Conservation (phyloP, 2,329 filamentous ascomycete genomes). For the Sarocladiaceae sp. region DNA sequence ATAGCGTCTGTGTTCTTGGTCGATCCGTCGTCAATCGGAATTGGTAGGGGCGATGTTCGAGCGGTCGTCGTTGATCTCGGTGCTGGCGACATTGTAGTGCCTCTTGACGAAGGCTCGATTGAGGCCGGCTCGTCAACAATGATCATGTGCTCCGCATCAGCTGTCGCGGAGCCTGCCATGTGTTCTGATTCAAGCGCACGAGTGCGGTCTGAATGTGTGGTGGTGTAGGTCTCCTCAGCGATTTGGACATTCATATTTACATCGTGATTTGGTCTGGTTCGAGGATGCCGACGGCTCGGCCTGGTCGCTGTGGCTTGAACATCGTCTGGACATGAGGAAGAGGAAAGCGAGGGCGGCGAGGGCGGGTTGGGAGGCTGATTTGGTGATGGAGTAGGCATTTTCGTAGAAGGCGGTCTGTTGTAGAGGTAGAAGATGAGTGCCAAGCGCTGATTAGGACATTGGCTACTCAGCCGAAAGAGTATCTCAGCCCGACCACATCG, state of each 20-base stretch:
- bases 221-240: not conserved
- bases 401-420: not conserved
- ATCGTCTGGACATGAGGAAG: slow-evolving; percentile 42
- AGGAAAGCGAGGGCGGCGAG: slow-evolving; percentile 31
- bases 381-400: slow-evolving; percentile 43
- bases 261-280: not conserved
- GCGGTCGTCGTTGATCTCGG: slow-evolving; percentile 30
- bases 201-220: slow-evolving; percentile 7
- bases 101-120: slow-evolving; percentile 28
- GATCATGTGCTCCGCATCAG: not conserved
- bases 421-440: not conserved
- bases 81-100: slow-evolving; percentile 39
- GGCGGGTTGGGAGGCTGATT: slow-evolving; percentile 33
- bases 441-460: not conserved
- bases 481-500: slow-evolving; percentile 2
- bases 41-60: slow-evolving; percentile 29
- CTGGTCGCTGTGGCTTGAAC: slow-evolving; percentile 19
- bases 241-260: not conserved
- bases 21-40: slow-evolving; percentile 23
- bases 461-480: slow-evolving; percentile 1
- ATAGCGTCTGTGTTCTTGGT: slow-evolving; percentile 25
- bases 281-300: not conserved
- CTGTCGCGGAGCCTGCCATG: not conserved
- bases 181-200: not conserved
- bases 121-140: slow-evolving; percentile 19